Evolutionary conservation across 139 green algal species (phyloP), one percentile per base, ranked within the genome.

Genomic region (Astrephomene gubernaculifera): DNA sequence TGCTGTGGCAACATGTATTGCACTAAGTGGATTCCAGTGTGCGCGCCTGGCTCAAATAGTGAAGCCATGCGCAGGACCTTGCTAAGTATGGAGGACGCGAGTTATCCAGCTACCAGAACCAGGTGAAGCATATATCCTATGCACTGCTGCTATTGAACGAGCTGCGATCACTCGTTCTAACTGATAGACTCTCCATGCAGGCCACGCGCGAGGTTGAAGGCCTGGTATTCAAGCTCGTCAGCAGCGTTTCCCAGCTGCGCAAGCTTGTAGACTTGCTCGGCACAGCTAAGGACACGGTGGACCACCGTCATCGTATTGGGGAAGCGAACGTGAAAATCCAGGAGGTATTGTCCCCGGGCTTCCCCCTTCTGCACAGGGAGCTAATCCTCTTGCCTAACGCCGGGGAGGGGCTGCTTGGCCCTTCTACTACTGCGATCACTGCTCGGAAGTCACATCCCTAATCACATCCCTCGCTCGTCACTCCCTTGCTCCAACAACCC

Each of bases 231-330:
- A 88, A 89, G 69, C 86, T 94, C 22, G 87, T 86, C 0, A 88
- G 61, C 82, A 80, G 67, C 19, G 31, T 92, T 9, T 69, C 81
- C 2, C 79, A 87, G 35, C 86, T 94, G 0, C 90, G 91, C 36
- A 84, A 82, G 49, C 85, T 90, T 25, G 92, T 97, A 29, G 90
- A 93, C n/a, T 63, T 75, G 21, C 87, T 97, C 36, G 94, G 94
- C 2, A 92, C 71, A 9, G n/a, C 91, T 5, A 87, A 87, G 10
- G 95, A 97, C 75, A 96, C 95, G 1, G 43, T 91, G 5, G 90
- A 94, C 3, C 89, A 95, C 57, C 88, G 94, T 45, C 91, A 91
- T 17, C 31, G 43, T 19, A 89, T 91, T 24, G n/a, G 71, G 2
- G 72, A 87, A 17, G 64, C 71, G 27, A 91, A 91, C 68, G 49